phyloP scores from a whole-genome alignment of 2,329 filamentous ascomycete species.

The Fusarium newnesense region DNA sequence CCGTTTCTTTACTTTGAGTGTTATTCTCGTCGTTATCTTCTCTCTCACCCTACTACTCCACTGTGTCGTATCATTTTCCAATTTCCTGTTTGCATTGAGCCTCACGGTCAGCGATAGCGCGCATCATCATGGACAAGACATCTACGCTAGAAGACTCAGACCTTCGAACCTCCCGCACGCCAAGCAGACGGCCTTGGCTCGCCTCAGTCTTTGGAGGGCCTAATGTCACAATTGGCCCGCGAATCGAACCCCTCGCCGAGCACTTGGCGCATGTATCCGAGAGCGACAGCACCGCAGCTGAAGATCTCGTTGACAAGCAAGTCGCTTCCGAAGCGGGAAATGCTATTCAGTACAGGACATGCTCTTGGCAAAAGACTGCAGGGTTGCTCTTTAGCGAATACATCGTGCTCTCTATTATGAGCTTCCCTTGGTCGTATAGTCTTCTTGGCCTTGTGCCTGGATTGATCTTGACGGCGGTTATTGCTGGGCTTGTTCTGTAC shows the following conservation, averaged over 20 bases:
- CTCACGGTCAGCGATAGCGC: not conserved
- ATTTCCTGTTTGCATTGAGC: not conserved
- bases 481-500: slow-evolving; percentile 83
- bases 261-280: slow-evolving; percentile 50
- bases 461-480: slow-evolving; percentile 81
- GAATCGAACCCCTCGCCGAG: slow-evolving; percentile 60
- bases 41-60: not conserved
- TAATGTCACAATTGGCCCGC: slow-evolving; percentile 58
- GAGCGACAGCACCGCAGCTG: slow-evolving; percentile 53
- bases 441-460: slow-evolving; percentile 85
- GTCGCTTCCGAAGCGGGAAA: slow-evolving; percentile 79
- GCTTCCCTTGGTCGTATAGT: slow-evolving; percentile 92
- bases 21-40: not conserved
- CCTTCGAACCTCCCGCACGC: slow-evolving; percentile 1
- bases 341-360: slow-evolving; percentile 90
- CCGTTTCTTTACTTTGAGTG: not conserved
- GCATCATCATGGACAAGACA: slow-evolving; percentile 11
- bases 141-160: slow-evolving; percentile 18
- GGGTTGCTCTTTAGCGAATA: slow-evolving; percentile 93
- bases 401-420: slow-evolving; percentile 92
- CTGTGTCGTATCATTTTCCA: not conserved
- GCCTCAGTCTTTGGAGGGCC: slow-evolving; percentile 52
- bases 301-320: slow-evolving; percentile 68
- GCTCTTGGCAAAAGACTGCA: slow-evolving; percentile 94
- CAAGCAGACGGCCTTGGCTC: slow-evolving; percentile 39